Percentiles rank a stretch among this genome's conserved stretches.
These are phyloP conservation scores for Chytridium lagenaria DNA, from an alignment of 371 early-diverging fungal genomes.

Conservation along the genomic window DNA sequence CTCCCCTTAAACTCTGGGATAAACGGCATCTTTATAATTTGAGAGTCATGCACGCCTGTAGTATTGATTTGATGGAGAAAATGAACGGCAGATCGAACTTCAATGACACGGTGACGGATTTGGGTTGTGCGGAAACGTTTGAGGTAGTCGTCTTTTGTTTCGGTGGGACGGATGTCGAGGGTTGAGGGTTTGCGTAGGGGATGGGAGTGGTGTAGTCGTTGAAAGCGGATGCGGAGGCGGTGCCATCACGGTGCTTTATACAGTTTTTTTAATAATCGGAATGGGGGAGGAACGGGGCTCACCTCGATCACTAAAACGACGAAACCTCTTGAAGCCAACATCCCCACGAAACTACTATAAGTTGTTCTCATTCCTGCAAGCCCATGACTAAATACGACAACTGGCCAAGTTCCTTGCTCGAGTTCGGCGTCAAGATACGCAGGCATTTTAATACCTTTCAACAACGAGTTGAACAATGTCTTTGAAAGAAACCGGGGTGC, in stretches of 20 bases:
- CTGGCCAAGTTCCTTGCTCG: neutral
- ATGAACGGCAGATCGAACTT: neutral
- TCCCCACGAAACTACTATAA: conserved; percentile 57
- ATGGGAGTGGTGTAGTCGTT: conserved; percentile 29
- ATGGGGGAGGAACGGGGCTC: neutral
- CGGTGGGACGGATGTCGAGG: neutral
- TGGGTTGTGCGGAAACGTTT: neutral
- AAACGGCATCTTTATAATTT: neutral
- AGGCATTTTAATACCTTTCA: conserved; percentile 4
- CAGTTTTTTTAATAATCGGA: neutral
- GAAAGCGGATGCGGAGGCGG: conserved; percentile 44
- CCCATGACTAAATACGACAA: conserved; percentile 27
- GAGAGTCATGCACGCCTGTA: neutral
- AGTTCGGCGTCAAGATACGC: neutral
- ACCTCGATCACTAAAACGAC: conserved; percentile 5
- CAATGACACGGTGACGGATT: neutral
- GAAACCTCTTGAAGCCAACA: conserved; percentile 56
- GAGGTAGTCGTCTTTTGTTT: conserved; percentile 7
- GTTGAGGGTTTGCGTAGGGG: conserved; percentile 9
- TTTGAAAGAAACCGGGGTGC: neutral
- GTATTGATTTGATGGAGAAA: neutral
- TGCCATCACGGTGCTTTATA: conserved; percentile 61
- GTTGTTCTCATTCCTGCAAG: conserved; percentile 33
- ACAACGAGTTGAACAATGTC: neutral
- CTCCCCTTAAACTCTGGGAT: conserved; percentile 15